These are phyloP conservation scores for Penicillium goetzii DNA, from an alignment of 495 filamentous ascomycete species.

Conservation along the genomic window DNA sequence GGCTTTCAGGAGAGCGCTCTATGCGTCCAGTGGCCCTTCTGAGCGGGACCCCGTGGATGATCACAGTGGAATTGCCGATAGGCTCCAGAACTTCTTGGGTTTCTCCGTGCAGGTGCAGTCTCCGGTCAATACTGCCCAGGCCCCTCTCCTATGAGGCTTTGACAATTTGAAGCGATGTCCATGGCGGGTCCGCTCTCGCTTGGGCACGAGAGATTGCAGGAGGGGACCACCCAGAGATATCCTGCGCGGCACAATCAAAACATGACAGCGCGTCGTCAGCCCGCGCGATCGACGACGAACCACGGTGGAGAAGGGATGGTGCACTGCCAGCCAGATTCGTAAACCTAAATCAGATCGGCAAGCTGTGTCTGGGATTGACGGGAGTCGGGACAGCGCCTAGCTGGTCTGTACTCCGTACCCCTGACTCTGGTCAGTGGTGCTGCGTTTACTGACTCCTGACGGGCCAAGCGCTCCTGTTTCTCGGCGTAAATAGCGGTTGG, in stretches of 20 bases:
- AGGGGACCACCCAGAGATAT: background rate
- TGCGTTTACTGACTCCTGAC: background rate
- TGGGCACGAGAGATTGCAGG: constrained; percentile 17
- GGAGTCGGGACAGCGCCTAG: background rate
- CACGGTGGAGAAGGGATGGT: constrained; percentile 22
- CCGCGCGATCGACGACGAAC: constrained; percentile 22
- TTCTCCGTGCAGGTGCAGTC: background rate
- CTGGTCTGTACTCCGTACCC: constrained; percentile 18
- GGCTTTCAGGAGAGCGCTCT: constrained; percentile 3
- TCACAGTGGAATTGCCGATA: constrained; percentile 20
- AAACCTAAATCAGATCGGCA: constrained; percentile 19
- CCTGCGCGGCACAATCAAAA: constrained; percentile 13
- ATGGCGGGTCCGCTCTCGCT: constrained; percentile 2
- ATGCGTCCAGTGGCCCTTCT: constrained; percentile 11
- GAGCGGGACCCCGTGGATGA: constrained; percentile 15
- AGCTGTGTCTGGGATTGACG: background rate
- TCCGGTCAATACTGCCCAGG: background rate
- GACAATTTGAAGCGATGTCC: background rate
- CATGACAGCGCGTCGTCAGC: constrained; percentile 28
- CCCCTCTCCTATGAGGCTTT: background rate
- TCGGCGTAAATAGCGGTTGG: background rate
- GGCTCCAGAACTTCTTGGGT: constrained; percentile 10
- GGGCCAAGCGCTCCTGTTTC: background rate
- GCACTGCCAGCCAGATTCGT: constrained; percentile 13
- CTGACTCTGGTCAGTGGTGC: background rate